Percentiles rank a stretch among this genome's conserved stretches.
These are phyloP conservation scores for Cenchrus americanus DNA, from an alignment of 176 grass and related monocot species.

Conservation along the genomic window DNA sequence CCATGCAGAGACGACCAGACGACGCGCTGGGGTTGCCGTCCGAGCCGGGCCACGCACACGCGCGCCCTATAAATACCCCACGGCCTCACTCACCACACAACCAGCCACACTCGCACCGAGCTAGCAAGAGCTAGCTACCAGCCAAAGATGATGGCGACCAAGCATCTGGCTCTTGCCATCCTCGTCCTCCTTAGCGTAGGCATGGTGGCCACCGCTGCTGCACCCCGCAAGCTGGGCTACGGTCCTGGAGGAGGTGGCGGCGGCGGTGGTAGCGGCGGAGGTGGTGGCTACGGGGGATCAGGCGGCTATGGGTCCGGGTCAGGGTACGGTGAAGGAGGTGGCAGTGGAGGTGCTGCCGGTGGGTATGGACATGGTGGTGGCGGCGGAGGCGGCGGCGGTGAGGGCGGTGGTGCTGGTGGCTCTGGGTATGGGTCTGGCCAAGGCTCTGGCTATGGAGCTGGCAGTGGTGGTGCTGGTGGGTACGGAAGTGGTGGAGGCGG, in stretches of 20 bases:
- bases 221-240: conserved; percentile 34
- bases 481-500: conserved; percentile 26
- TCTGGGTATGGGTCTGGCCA: conserved; percentile 8
- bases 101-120: conserved; percentile 3
- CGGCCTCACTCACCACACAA: conserved; percentile 5
- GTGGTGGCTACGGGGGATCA: conserved; percentile 27
- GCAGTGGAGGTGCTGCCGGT: conserved; percentile 24
- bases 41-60: conserved; percentile 16
- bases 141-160: conserved; percentile 55
- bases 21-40: neutral
- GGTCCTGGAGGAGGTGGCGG: conserved; percentile 12
- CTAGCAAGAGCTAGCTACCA: neutral
- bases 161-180: conserved; percentile 46
- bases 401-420: neutral
- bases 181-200: conserved; percentile 52
- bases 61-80: conserved; percentile 48
- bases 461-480: neutral
- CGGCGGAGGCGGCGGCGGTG: neutral
- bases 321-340: conserved; percentile 41
- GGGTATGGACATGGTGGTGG: conserved; percentile 28
- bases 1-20: conserved; percentile 6
- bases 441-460: neutral
- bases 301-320: conserved; percentile 33
- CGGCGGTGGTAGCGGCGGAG: conserved; percentile 30
- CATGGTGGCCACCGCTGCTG: conserved; percentile 32